Evolutionary conservation across 148 eudicot species (phyloP), one percentile per base, ranked within the genome.

Genomic region (Hydrangea macrophylla): DNA sequence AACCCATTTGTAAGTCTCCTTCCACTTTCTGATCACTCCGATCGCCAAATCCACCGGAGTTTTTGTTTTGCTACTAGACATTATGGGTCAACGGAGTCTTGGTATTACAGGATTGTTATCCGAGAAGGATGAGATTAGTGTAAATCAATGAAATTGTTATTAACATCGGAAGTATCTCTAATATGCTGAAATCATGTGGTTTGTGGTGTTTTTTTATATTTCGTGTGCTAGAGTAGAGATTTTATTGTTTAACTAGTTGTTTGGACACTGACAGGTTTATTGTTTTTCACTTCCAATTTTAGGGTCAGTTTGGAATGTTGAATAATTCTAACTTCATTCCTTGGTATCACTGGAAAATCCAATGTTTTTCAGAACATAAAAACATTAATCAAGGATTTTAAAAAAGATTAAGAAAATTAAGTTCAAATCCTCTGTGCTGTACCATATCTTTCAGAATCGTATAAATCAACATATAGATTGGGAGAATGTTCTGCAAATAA

Each of bases 1-100:
- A 11, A 61, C 36, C 65, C 65, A 61, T 36, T 61, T 42, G 24
- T 61, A 61, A 0, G 65, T 61, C 9, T 39, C 50, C 50, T 61
- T 36, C 65, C 65, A 61, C 25, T 23, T 36, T 37, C 65, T 28
- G 4, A 61, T 2, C 11, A 39, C 50, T 36, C 30, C 44, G 3
- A n/a, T 39, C 8, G 65, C 50, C 51, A 61, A 6, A 10, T 37
- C 32, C 27, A 61, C 65, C 0, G 48, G 25, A 61, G 12, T 22
- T 61, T 22, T 61, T 9, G 7, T 39, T 2, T 30, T 23, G 30
- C 39, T 13, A 22, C 3, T 23, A 2, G 50, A 61, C 28, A 42
- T 28, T 11, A 1, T 64, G 33, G 26, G n/a, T 55, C 2, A 11
- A 6, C 9, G 1, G 28, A 55, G 28, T 25, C 58, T 55, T 11